A percentile compares a stretch with the other conserved stretches of the same genome.
Evolutionary conservation across 768 basidiomycete species (phyloP).

Genomic region (Suillus bovinus): DNA sequence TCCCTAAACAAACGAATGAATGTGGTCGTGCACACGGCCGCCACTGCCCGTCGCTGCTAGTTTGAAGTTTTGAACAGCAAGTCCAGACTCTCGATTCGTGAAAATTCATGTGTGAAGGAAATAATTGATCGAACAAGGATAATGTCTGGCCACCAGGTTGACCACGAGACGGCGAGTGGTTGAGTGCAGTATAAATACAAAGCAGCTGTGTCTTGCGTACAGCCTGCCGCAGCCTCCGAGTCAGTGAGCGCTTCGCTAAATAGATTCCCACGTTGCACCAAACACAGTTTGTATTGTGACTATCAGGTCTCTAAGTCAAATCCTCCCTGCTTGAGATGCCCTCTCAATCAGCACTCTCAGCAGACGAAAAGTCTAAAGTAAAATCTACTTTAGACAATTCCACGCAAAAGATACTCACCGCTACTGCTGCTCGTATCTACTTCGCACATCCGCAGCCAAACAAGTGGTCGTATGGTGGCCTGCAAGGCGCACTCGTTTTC

Average conservation of each 20-base stretch:
- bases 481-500: constrained; percentile 84
- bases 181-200: background rate
- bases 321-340: constrained; percentile 54
- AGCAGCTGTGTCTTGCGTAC: background rate
- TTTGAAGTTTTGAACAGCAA: background rate
- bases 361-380: constrained; percentile 78
- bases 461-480: constrained; percentile 85
- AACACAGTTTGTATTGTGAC: constrained; percentile 6
- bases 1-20: background rate
- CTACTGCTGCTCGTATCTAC: constrained; percentile 87
- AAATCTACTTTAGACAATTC: constrained; percentile 57
- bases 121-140: background rate
- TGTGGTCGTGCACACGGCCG: background rate
- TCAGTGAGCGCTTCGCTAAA: too few species aligned
- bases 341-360: constrained; percentile 62
- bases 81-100: background rate
- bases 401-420: constrained; percentile 73
- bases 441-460: constrained; percentile 77
- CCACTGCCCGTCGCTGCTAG: background rate
- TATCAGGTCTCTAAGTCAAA: constrained; percentile 5
- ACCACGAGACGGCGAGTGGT: background rate
- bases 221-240: background rate
- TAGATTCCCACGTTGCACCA: background rate
- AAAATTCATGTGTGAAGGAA: background rate
- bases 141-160: background rate